Conservation (phyloP, 768 basidiomycete species). For the Fistulinella prunicolor region DNA sequence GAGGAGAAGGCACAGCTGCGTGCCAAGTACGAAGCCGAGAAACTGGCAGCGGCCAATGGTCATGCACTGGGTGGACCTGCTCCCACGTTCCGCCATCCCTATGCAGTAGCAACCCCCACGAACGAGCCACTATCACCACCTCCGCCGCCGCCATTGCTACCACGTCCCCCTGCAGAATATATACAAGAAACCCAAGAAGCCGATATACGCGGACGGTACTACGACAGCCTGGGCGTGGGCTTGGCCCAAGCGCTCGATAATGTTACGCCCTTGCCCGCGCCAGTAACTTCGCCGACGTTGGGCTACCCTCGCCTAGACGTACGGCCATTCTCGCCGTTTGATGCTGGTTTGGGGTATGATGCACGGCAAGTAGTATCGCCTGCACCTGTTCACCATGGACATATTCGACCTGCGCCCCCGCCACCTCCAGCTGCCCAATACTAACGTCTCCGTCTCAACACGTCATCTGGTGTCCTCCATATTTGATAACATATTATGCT, state of each 20-base stretch:
- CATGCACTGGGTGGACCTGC: no score
- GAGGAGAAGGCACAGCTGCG: slow-evolving; percentile 75
- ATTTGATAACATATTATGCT: slow-evolving; percentile 21
- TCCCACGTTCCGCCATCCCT: slow-evolving; percentile 21
- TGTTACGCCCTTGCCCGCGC: slow-evolving; percentile 20
- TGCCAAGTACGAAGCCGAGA: slow-evolving; percentile 61
- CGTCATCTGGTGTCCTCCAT: slow-evolving; percentile 1
- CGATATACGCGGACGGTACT: slow-evolving; percentile 53
- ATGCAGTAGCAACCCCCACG: slow-evolving; percentile 12
- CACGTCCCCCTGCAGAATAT: slow-evolving; percentile 75
- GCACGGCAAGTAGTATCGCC: slow-evolving; percentile 7
- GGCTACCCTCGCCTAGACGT: slow-evolving; percentile 33
- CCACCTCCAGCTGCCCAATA: slow-evolving; percentile 14
- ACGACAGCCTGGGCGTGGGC: slow-evolving; percentile 23
- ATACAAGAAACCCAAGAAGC: slow-evolving; percentile 80
- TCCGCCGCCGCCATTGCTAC: slow-evolving; percentile 75
- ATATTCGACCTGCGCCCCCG: no score
- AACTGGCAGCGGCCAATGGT: slow-evolving; percentile 33
- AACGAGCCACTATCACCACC: slow-evolving; percentile 27
- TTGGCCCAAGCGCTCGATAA: slow-evolving; percentile 35
- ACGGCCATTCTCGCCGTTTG: slow-evolving; percentile 50
- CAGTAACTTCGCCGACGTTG: slow-evolving; percentile 12
- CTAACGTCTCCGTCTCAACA: not conserved
- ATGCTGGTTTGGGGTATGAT: slow-evolving; percentile 27
- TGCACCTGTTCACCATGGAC: not conserved